Base-by-base conservation (phyloP, 2,329 filamentous ascomycete genomes). In the Alternaria brassicae region DNA sequence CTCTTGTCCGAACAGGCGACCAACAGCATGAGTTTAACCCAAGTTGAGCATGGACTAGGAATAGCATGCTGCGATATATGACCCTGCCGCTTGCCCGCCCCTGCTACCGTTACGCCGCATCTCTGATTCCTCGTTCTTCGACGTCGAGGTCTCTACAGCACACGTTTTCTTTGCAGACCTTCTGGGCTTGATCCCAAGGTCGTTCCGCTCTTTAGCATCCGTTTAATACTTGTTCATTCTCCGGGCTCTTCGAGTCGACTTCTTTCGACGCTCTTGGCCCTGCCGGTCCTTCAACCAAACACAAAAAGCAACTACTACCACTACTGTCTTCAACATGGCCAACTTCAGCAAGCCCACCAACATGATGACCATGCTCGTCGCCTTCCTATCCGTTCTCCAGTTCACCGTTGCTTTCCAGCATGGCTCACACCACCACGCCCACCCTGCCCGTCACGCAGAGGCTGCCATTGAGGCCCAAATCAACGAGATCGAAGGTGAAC, bases 291-390 rank as follows among this genome's bases (percentile, higher is more conserved):
- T 63, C 47, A 51, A 27, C 36, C 28, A 42, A 23, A 42, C 34
- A 40, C 51, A 23, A 58, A 62, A 55, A 52, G 53, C 54, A 36
- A 41, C 19, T 56, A 51, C 50, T 30, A 51, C 19, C 56, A 51
- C 50, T 30, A 51, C 56, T 32, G 56, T 58, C 54, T 48, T 56
- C 59, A 51, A 27, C 54, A 77, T 77, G 75, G 75, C 71, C 34
- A 69, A 64, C 69, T 72, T 70, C 63, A 77, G 75, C 70, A 77
- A 76, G 62, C 73, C 74, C 37, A 54, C 66, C 55, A 69, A 65
- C 67, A 63, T 76, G 51, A 64, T 75, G 64, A 65, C 72, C 67
- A 72, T 73, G 66, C 53, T 77, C 54, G 65, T 77, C 60, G 67
- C 72, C 19, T 56, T 77, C 42, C 65, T 77, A 48, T 58, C 75